Evolutionary conservation across 495 filamentous ascomycete genomes (phyloP), one percentile per base, ranked within the genome.

Genomic region (Staphylotrichum tortipilum): DNA sequence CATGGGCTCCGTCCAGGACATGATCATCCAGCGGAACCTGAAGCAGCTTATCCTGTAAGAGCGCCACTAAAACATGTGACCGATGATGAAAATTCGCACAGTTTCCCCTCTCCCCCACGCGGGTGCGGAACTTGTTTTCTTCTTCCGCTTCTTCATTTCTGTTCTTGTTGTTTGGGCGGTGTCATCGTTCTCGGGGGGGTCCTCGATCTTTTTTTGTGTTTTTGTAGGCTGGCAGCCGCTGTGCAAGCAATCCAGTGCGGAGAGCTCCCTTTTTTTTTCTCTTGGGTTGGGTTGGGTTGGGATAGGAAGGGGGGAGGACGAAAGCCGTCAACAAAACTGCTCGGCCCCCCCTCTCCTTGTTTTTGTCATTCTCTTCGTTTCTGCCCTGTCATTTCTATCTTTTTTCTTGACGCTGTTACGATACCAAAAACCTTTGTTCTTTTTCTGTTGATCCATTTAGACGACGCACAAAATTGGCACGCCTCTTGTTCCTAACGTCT

Each of bases 11-110:
- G 92, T 98, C 29, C 92, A 97, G 63, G 92, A 98, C 64, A 98
- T 97, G 86, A 97, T 98, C 67, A 91, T 98, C 57, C 92, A 98
- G 74, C 85, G 89, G 67, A 98, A 98, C 68, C 76, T 98, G 50
- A 88, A 95, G 70, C 84, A 85, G 63, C 73, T 98, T 58, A 94
- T 98, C 61, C 80, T 97, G 72, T 98, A 80, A 89, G 49, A 52
- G 63, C n/a, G n/a, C n/a, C n/a, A n/a, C n/a, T n/a, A n/a, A n/a
- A n/a, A n/a, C n/a, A n/a, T n/a, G n/a, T n/a, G n/a, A n/a, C n/a
- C n/a, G n/a, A n/a, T n/a, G n/a, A 61, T 44, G 38, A 49, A 49
- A 33, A 35, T 36, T 49, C 26, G 29, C 38, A 43, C 21, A n/a
- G 15, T 42, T 12, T 29, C 17, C 15, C 17, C 18, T n/a, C 28